phyloP scores from a whole-genome alignment of 2,329 filamentous ascomycete species.

The Claviceps humidiphila region DNA sequence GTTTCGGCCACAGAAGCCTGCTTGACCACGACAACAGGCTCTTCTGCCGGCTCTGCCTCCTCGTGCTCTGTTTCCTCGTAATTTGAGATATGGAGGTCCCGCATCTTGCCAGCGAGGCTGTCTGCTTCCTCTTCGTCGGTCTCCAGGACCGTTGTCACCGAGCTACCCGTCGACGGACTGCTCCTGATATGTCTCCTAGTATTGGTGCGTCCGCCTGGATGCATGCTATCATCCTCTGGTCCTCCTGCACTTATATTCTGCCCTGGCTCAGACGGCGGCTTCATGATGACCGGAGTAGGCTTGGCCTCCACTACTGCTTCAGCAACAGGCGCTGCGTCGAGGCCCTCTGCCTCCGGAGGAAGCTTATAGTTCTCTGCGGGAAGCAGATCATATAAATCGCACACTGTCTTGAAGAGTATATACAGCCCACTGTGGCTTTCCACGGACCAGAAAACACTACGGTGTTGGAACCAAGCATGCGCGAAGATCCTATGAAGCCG shows the following conservation, averaged over 20 bases:
- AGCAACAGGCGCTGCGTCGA: constrained; percentile 37
- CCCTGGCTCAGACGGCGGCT: constrained; percentile 18
- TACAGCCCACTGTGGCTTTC: constrained; percentile 87
- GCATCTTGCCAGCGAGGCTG: constrained; percentile 32
- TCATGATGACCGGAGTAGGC: constrained; percentile 22
- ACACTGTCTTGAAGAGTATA: constrained; percentile 93
- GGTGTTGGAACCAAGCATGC: constrained; percentile 96
- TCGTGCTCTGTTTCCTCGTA: constrained; percentile 36
- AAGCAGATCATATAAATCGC: constrained; percentile 79
- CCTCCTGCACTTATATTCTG: constrained; percentile 13
- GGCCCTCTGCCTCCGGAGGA: constrained; percentile 79
- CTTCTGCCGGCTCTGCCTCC: constrained; percentile 26
- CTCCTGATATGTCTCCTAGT: constrained; percentile 71
- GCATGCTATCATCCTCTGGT: constrained; percentile 35
- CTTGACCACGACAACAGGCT: constrained; percentile 29
- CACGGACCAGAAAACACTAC: constrained; percentile 87
- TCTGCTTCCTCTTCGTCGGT: constrained; percentile 60
- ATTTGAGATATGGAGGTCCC: constrained; percentile 31
- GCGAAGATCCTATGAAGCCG: constrained; percentile 93
- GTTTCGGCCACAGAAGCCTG: constrained; percentile 15
- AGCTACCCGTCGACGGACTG: constrained; percentile 65
- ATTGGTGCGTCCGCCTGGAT: constrained; percentile 48
- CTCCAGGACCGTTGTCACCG: constrained; percentile 71
- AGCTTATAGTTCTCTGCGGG: constrained; percentile 94
- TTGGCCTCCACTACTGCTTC: constrained; percentile 30